These are phyloP conservation scores for Poa annua DNA, from an alignment of 176 grass and related monocot species.

Conservation along the genomic window DNA sequence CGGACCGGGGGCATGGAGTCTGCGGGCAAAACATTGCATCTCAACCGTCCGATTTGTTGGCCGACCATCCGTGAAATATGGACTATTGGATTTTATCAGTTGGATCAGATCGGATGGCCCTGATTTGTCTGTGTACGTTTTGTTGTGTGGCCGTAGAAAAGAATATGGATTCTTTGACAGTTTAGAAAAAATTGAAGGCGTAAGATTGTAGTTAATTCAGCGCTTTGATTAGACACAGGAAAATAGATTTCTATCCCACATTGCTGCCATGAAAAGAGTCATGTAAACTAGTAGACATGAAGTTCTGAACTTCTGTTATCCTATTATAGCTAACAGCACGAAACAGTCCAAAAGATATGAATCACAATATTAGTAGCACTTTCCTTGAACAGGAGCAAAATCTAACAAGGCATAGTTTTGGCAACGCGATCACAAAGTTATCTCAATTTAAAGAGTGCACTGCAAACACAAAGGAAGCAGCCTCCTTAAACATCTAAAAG, in stretches of 20 bases:
- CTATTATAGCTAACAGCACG: conserved; percentile 1
- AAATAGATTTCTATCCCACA: background rate
- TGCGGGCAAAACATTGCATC: no score
- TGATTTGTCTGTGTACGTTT: no score
- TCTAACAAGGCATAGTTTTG: conserved; percentile 33
- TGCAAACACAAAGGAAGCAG: conserved; percentile 48
- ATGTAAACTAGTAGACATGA: background rate
- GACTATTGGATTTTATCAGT: no score
- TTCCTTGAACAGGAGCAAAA: conserved; percentile 30
- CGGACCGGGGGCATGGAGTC: no score
- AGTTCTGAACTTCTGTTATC: background rate
- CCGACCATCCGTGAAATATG: no score
- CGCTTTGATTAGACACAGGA: background rate
- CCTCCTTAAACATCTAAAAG: conserved; percentile 41
- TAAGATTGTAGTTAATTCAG: background rate
- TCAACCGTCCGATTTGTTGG: no score
- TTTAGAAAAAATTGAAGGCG: no score
- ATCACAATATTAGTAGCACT: conserved; percentile 7
- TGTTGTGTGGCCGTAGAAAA: no score
- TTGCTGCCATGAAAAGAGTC: background rate
- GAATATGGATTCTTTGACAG: no score
- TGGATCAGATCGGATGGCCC: no score
- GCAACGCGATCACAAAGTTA: conserved; percentile 44
- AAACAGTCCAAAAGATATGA: background rate
- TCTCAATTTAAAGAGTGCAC: conserved; percentile 26